phyloP scores from a whole-genome alignment of 2,329 filamentous ascomycete genomes.

The Fusarium sp. region DNA sequence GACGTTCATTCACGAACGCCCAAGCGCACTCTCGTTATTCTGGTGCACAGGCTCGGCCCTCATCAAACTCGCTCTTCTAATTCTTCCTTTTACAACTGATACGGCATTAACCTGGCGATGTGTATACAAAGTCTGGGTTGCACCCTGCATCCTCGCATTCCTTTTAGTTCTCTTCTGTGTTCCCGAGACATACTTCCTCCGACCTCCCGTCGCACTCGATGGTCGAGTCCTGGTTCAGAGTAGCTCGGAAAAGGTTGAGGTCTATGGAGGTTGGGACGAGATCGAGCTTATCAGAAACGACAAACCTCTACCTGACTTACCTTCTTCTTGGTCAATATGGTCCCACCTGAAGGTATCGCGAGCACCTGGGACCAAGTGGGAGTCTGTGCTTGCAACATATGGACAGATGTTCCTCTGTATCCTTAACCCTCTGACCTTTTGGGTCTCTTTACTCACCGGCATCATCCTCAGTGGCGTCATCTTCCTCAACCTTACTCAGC shows the following conservation, averaged over 20 bases:
- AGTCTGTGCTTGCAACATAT: constrained; percentile 18
- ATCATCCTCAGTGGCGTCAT: constrained; percentile 25
- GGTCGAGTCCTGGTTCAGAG: constrained; percentile 14
- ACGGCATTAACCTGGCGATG: neutral
- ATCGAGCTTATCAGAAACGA: neutral
- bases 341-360: constrained; percentile 1
- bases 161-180: constrained; percentile 11
- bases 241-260: constrained; percentile 13
- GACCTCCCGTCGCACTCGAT: constrained; percentile 28
- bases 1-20: constrained; percentile 34
- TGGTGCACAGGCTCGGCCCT: constrained; percentile 14
- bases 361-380: constrained; percentile 17
- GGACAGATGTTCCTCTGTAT: constrained; percentile 35
- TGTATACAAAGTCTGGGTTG: constrained; percentile 19
- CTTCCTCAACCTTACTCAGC: constrained; percentile 22
- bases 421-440: constrained; percentile 34
- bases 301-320: constrained; percentile 13
- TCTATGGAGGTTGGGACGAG: constrained; percentile 23
- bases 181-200: constrained; percentile 29
- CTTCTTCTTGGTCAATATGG: neutral
- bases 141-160: neutral
- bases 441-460: constrained; percentile 30
- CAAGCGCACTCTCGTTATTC: constrained; percentile 18
- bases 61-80: constrained; percentile 12
- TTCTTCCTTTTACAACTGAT: constrained; percentile 5